Evolutionary conservation across 257 asterid species (phyloP), one percentile per base, ranked within the genome.

Genomic region (Henckelia pumila): DNA sequence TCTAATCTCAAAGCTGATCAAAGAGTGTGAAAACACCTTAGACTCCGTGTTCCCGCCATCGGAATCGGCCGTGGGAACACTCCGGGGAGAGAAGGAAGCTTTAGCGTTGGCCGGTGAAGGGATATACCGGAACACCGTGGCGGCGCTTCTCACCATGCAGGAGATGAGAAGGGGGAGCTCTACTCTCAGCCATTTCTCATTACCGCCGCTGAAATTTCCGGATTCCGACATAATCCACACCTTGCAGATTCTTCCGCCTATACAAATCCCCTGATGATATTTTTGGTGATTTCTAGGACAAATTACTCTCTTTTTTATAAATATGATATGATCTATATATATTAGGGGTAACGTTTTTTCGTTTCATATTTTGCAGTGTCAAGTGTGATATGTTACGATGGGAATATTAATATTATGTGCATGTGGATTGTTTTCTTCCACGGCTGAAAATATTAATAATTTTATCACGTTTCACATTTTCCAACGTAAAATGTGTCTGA

Each of bases 111-210:
- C 84, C 22, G 86, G 91, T 11, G 95, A 86, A 30, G 96, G 98
- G 14, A 83, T 94, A 1, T 88, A 88, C 73, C 63, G 87, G 78
- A 94, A 85, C 77, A 86, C 96, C 57, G 93, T 91, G 74, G 96
- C 93, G 16, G 98, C 99, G 2, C 86, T 94, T 2, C 49, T 91
- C 33, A 87, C 85, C 0, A 89, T 94, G 99, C 85, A 85, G 72
- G 96, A 89, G 73, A 91, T 94, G 37, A 84, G 99, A 75, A 89
- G 86, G 35, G 91, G 87, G 17, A 94, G 99, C 85, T 94, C 98
- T 0, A 94, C 99, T 21, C 84, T 83, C 69, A 81, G 96, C 66
- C 93, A 79, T 17, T 91, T 86, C 33, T 94, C 99, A 3, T 77
- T 94, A 72, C 99, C 98, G 59, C 98, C 98, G 5, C 96, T 87